Percentiles rank a stretch among this genome's conserved stretches.
Conservation (phyloP, 2,329 filamentous ascomycete species). For the Leptographium flavum region DNA sequence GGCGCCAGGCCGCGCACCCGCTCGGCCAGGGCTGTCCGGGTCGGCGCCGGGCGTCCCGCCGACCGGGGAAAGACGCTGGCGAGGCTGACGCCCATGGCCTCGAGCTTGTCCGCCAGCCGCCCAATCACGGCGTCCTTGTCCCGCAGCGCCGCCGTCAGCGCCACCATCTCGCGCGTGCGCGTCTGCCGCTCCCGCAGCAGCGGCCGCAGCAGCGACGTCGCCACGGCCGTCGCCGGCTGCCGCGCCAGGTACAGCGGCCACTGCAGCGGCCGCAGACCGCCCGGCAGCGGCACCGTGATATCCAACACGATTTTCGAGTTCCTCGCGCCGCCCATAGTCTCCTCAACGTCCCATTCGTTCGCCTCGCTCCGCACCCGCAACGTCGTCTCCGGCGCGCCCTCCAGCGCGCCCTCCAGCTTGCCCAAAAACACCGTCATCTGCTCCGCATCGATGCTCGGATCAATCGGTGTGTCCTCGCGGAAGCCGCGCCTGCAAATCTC, state of each 20-base stretch:
- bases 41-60: not conserved
- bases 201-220: slow-evolving; percentile 36
- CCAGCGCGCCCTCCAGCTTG: slow-evolving; percentile 20
- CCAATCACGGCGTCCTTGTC: slow-evolving; percentile 38
- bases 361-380: slow-evolving; percentile 20
- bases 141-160: slow-evolving; percentile 26
- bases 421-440: slow-evolving; percentile 55
- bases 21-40: slow-evolving; percentile 24
- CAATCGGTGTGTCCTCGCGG: slow-evolving; percentile 53
- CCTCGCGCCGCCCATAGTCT: too few species aligned
- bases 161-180: slow-evolving; percentile 24
- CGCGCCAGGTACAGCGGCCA: slow-evolving; percentile 50
- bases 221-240: slow-evolving; percentile 25
- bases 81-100: slow-evolving; percentile 33
- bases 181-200: slow-evolving; percentile 31
- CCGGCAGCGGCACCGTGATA: slow-evolving; percentile 45
- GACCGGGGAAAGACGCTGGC: slow-evolving; percentile 35
- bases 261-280: slow-evolving; percentile 44
- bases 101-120: slow-evolving; percentile 39
- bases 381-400: not conserved
- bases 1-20: slow-evolving; percentile 37
- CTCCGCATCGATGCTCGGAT: slow-evolving; percentile 52
- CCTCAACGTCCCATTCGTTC: too few species aligned
- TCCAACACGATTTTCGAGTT: slow-evolving; percentile 41
- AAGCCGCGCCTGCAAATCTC: slow-evolving; percentile 49